A percentile compares a stretch with the other conserved stretches of the same genome.
These are phyloP conservation scores for Tetradesmus obliquus DNA, from an alignment of 139 green algal species.

Conservation along the genomic window DNA sequence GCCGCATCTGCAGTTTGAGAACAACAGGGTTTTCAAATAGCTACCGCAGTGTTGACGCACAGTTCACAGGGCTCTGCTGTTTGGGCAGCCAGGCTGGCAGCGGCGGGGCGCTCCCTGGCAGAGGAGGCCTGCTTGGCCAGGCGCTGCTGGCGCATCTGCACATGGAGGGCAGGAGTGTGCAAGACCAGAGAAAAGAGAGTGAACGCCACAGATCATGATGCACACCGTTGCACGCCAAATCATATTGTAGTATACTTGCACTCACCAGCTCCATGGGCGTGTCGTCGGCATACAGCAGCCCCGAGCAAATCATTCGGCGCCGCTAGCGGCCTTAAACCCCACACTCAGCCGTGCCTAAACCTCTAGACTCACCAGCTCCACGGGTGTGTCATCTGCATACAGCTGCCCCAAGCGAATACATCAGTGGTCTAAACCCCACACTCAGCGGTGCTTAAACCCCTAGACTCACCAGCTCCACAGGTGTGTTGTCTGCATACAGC, in stretches of 20 bases:
- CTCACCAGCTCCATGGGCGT: conserved; percentile 85
- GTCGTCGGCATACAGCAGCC: conserved; percentile 89
- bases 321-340: no score
- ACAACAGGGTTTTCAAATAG: not conserved
- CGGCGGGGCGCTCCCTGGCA: conserved; percentile 48
- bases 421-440: no score
- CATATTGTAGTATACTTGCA: not conserved
- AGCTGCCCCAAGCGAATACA: conserved; percentile 61
- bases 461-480: conserved; percentile 75
- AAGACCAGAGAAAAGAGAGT: no score
- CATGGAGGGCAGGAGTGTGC: no score
- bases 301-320: conserved; percentile 9
- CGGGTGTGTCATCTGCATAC: conserved; percentile 91
- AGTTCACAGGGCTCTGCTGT: no score
- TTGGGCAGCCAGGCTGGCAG: conserved; percentile 51
- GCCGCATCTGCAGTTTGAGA: conserved; percentile 73
- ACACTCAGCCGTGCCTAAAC: no score
- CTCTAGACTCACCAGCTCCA: conserved; percentile 73
- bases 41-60: no score
- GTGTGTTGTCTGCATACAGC: conserved; percentile 92
- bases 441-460: no score
- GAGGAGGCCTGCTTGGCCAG: conserved; percentile 77
- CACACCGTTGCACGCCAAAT: no score
- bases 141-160: conserved; percentile 42
- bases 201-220: no score